These are phyloP conservation scores for Neoconidiobolus thromboides DNA, from an alignment of 371 early-diverging fungal genomes.

Conservation along the genomic window DNA sequence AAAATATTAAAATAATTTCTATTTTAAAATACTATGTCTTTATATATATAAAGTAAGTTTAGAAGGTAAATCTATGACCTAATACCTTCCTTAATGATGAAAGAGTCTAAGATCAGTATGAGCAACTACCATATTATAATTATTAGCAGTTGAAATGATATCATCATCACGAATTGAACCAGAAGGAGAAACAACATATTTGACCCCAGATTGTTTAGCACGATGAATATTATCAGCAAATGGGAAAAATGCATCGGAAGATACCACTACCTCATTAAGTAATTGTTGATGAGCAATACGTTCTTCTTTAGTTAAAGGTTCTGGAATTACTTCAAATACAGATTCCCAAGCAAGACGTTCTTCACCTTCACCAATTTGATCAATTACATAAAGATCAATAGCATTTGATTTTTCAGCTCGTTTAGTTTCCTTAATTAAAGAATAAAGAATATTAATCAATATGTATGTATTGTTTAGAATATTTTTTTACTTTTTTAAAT, in stretches of 20 bases:
- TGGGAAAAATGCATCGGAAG: slow-evolving; percentile 97
- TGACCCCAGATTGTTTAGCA: slow-evolving; percentile 68
- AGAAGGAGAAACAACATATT: slow-evolving; percentile 73
- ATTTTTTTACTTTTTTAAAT: slow-evolving; percentile 36
- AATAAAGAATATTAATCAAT: not conserved
- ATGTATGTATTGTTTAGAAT: not conserved
- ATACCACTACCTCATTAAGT: slow-evolving; percentile 55
- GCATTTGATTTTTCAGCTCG: slow-evolving; percentile 93
- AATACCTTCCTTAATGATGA: slow-evolving; percentile 53
- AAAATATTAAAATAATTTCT: no score
- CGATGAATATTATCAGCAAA: slow-evolving; percentile 91
- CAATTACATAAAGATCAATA: slow-evolving; percentile 81
- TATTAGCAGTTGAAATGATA: slow-evolving; percentile 68
- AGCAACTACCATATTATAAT: slow-evolving; percentile 57
- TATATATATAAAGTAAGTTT: no score
- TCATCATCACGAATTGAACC: slow-evolving; percentile 76
- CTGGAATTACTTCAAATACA: slow-evolving; percentile 61
- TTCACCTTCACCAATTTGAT: slow-evolving; percentile 60
- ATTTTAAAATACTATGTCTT: no score
- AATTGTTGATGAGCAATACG: slow-evolving; percentile 52
- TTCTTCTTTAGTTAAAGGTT: slow-evolving; percentile 56
- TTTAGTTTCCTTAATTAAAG: slow-evolving; percentile 34
- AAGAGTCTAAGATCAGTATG: slow-evolving; percentile 80
- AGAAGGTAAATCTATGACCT: no score
- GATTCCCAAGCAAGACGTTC: slow-evolving; percentile 64